Evolutionary conservation across 164 flowering plant genomes (phyloP), one percentile per base, ranked within the genome.

Genomic region (Aristolochia californica): DNA sequence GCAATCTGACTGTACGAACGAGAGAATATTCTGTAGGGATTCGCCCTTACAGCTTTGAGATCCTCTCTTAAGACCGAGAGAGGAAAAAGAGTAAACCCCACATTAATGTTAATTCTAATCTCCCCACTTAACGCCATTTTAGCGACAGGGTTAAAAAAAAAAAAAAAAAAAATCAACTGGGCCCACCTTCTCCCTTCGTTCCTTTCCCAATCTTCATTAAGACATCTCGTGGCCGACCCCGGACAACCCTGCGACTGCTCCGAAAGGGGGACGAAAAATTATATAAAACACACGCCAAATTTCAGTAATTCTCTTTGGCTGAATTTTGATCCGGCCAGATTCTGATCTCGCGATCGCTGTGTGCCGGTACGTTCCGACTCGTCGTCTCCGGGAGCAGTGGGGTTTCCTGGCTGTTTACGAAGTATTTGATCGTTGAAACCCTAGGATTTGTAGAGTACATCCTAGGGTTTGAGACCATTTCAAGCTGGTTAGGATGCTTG

Each of bases 241-340:
- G 22, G 50, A 47, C 18, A 47, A 5, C 50, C 50, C 50, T n/a
- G 50, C 50, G 50, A 47, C 50, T 17, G 50, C 50, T 47, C 18
- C 18, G 50, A 47, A 20, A 47, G 50, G 18, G 50, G 22, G 22
- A 47, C 50, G 50, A 20, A 20, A 47, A 13, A 1, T 47, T n/a
- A 47, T 1, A 47, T 17, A 47, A 47, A 47, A 47, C 16, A 18
- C 16, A 47, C n/a, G n/a, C n/a, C n/a, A n/a, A 47, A 47, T 17
- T 47, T 20, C 20, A 16, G 50, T 17, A 20, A 17, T 47, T 47
- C 50, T 17, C 15, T 5, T 47, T 4, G n/a, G 50, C 22, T 7
- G 50, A 47, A 0, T 17, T 47, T 47, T 20, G 50, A 47, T 47
- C 50, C 50, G 50, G 22, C 22, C 13, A 13, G 50, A 47, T 47